Percentiles rank a stretch among this genome's conserved stretches.
Evolutionary conservation across 495 filamentous ascomycete genomes (phyloP).

Genomic region (Pseudevernia furfuracea): DNA sequence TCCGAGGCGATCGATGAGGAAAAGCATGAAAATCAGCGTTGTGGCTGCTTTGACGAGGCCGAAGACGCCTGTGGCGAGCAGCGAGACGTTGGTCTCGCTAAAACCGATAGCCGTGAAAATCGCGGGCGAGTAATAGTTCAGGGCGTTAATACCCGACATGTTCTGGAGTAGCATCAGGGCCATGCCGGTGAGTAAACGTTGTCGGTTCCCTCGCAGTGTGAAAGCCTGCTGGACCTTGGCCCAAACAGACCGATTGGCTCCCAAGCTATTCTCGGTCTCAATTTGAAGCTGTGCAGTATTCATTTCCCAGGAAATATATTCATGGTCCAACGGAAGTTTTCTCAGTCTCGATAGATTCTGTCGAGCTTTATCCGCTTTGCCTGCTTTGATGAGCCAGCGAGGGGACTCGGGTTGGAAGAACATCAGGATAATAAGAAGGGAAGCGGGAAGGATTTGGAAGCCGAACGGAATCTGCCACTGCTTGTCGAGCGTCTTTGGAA

Average conservation of each 20-base stretch:
- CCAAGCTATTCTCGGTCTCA: not conserved
- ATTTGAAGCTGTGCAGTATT: not conserved
- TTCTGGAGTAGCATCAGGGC: constrained; percentile 45
- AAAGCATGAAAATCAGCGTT: constrained; percentile 57
- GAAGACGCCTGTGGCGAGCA: constrained; percentile 47
- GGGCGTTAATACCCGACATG: constrained; percentile 44
- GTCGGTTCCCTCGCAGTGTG: not conserved
- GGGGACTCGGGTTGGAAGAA: constrained; percentile 47
- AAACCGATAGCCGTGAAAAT: constrained; percentile 42
- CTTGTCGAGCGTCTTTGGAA: constrained; percentile 32
- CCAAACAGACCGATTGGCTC: not conserved
- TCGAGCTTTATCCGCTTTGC: constrained; percentile 36
- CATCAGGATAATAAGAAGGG: constrained; percentile 40
- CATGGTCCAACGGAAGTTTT: not conserved
- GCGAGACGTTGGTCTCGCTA: constrained; percentile 36
- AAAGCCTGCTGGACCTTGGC: not conserved
- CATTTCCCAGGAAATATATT: not conserved
- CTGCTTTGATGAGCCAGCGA: constrained; percentile 47
- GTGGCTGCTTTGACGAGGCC: constrained; percentile 49
- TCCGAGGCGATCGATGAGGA: constrained; percentile 63
- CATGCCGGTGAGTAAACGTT: constrained; percentile 22
- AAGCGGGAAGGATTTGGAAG: constrained; percentile 48
- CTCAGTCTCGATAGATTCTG: not conserved
- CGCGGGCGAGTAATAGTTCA: constrained; percentile 44
- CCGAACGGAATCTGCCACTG: constrained; percentile 54